Percentiles rank a stretch among this genome's conserved stretches.
Conservation (phyloP, 2,329 filamentous ascomycete species). For the Hypoxylon sp. region DNA sequence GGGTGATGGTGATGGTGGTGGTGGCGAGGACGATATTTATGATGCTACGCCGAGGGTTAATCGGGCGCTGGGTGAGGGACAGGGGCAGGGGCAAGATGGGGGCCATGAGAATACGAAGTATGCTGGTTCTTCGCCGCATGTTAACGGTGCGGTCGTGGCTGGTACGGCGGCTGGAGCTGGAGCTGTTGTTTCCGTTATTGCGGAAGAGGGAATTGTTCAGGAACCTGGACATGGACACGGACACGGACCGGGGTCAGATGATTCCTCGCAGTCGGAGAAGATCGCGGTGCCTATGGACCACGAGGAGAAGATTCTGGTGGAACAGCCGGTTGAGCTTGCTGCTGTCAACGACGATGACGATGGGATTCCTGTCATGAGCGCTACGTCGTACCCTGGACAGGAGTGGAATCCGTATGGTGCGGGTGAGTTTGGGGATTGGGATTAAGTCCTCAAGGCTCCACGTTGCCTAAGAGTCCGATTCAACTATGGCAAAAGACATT, state of each 20-base stretch:
- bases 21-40: constrained; percentile 51
- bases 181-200: constrained; percentile 19
- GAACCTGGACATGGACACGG: neutral
- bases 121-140: constrained; percentile 38
- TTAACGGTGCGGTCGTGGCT: constrained; percentile 24
- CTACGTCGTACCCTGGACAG: constrained; percentile 70
- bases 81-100: constrained; percentile 1
- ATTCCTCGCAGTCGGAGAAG: constrained; percentile 32
- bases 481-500: neutral
- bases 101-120: constrained; percentile 46
- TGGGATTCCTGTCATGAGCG: constrained; percentile 66
- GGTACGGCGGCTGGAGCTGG: constrained; percentile 8
- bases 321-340: constrained; percentile 52
- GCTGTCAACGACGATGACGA: constrained; percentile 59
- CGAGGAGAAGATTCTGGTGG: constrained; percentile 58
- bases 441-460: constrained; percentile 25
- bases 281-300: constrained; percentile 43
- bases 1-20: neutral
- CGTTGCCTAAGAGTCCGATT: neutral
- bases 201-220: constrained; percentile 23
- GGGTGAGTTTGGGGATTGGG: constrained; percentile 56
- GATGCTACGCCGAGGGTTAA: constrained; percentile 51
- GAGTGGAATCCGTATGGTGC: constrained; percentile 66
- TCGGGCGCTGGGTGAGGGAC: constrained; percentile 1
- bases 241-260: constrained; percentile 26